phyloP scores from a whole-genome alignment of 2,329 filamentous ascomycete genomes.

The Esteya vermicola region DNA sequence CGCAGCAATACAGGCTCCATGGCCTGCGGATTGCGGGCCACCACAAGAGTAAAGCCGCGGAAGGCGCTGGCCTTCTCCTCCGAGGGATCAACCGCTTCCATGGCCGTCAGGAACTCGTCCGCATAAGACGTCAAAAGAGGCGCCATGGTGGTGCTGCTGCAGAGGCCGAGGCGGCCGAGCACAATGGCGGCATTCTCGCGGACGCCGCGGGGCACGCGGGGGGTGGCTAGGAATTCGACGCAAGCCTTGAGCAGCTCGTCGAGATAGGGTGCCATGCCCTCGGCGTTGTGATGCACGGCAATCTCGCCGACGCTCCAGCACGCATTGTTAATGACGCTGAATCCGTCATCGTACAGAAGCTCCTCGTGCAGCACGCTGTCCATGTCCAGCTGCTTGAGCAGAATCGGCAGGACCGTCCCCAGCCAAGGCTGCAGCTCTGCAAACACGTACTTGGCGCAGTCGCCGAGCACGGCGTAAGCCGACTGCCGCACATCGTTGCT shows the following conservation, averaged over 20 bases:
- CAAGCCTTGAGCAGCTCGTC: constrained; percentile 64
- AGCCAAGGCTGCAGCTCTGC: constrained; percentile 63
- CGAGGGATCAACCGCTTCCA: constrained; percentile 73
- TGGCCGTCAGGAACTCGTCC: constrained; percentile 64
- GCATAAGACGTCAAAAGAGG: constrained; percentile 70
- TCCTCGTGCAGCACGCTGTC: constrained; percentile 64
- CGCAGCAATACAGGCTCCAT: constrained; percentile 76
- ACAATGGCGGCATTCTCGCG: constrained; percentile 92
- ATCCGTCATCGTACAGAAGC: constrained; percentile 53
- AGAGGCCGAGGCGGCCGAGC: constrained; percentile 71
- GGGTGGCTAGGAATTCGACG: constrained; percentile 71
- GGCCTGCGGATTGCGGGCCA: constrained; percentile 75
- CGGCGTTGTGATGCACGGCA: constrained; percentile 61
- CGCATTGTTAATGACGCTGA: constrained; percentile 93
- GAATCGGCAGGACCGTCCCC: constrained; percentile 57
- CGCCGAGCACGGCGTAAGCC: constrained; percentile 84
- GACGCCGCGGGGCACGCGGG: constrained; percentile 71
- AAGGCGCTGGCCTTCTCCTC: constrained; percentile 93
- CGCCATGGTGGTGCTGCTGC: constrained; percentile 62
- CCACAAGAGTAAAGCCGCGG: constrained; percentile 74
- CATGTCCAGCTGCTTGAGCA: constrained; percentile 80
- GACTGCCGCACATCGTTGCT: constrained; percentile 92
- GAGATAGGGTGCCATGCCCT: constrained; percentile 63
- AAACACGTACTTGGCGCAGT: constrained; percentile 89
- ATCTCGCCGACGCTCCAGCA: constrained; percentile 97